Conservation (phyloP, 1,284 basidiomycete species). For the Boletus mariae region DNA sequence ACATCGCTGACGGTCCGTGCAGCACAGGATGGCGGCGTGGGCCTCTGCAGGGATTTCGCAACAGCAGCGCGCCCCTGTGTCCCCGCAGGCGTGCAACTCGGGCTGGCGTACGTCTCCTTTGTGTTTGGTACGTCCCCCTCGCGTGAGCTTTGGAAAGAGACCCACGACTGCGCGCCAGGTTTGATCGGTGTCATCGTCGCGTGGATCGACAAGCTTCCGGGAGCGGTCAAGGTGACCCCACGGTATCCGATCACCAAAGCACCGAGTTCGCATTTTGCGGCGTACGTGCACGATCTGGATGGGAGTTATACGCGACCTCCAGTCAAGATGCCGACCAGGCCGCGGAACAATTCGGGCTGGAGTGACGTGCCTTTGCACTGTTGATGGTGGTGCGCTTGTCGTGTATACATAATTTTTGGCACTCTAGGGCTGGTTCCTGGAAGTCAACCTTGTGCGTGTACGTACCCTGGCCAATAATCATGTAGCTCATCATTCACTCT, state of each 20-base stretch:
- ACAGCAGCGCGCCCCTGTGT: conserved; percentile 11
- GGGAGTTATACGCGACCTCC: conserved; percentile 18
- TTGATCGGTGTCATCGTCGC: conserved; percentile 23
- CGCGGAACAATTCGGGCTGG: conserved; percentile 19
- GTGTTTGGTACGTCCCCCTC: conserved; percentile 18
- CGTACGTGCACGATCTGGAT: conserved; percentile 23
- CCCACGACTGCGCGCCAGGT: not conserved
- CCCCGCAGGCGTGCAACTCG: conserved; percentile 18
- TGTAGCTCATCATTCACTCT: conserved; percentile 11
- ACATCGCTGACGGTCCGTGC: conserved; percentile 20
- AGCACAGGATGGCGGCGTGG: conserved; percentile 2
- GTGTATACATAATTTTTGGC: not conserved
- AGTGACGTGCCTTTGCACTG: conserved; percentile 23
- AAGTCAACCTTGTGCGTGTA: not conserved
- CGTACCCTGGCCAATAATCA: not conserved
- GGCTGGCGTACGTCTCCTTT: conserved; percentile 16
- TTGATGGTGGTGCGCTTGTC: not conserved
- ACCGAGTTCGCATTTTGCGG: conserved; percentile 27
- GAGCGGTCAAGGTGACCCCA: conserved; percentile 22
- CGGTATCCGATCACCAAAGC: conserved; percentile 32
- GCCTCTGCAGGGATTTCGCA: conserved; percentile 25
- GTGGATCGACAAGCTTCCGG: conserved; percentile 29
- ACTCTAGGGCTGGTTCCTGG: conserved; percentile 14
- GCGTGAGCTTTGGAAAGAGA: not conserved
- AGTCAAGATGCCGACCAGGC: conserved; percentile 6